Evolutionary conservation across 2,329 filamentous ascomycete species (phyloP).

Genomic region (Fusarium xylarioides): DNA sequence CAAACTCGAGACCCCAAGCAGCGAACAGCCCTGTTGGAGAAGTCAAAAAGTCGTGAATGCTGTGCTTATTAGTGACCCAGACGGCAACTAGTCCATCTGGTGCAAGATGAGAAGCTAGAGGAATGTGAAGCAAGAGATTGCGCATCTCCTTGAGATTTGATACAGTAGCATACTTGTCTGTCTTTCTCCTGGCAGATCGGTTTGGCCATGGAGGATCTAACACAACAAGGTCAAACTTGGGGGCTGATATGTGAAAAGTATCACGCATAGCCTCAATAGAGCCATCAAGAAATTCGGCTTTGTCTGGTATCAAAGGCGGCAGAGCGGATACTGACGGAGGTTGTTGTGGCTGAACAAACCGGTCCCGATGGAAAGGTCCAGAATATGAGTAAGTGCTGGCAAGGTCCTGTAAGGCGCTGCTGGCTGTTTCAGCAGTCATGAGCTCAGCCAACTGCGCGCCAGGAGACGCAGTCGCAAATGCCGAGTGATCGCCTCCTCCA

Average conservation of each 20-base stretch:
- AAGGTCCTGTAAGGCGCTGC: slow-evolving; percentile 54
- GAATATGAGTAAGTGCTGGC: slow-evolving; percentile 39
- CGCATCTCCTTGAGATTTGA: slow-evolving; percentile 57
- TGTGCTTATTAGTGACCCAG: slow-evolving; percentile 80
- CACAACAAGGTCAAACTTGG: slow-evolving; percentile 72
- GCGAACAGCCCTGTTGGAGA: slow-evolving; percentile 67
- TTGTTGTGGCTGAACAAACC: slow-evolving; percentile 39
- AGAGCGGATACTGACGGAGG: slow-evolving; percentile 5
- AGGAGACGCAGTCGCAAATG: slow-evolving; percentile 45
- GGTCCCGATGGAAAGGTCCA: slow-evolving; percentile 60
- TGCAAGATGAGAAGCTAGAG: slow-evolving; percentile 64
- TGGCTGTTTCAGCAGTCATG: slow-evolving; percentile 60
- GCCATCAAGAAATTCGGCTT: slow-evolving; percentile 58
- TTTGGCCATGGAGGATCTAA: slow-evolving; percentile 87
- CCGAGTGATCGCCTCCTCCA: slow-evolving; percentile 41
- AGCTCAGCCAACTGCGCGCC: slow-evolving; percentile 63
- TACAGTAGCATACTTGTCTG: slow-evolving; percentile 58
- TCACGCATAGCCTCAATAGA: slow-evolving; percentile 54
- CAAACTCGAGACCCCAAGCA: slow-evolving; percentile 70
- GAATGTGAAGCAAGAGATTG: slow-evolving; percentile 61
- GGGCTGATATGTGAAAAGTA: slow-evolving; percentile 54
- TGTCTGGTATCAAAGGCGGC: slow-evolving; percentile 51
- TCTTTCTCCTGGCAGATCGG: slow-evolving; percentile 72
- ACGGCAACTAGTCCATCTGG: slow-evolving; percentile 69
- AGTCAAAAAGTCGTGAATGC: slow-evolving; percentile 64